Base-by-base conservation (phyloP, 1,139 yeast species). In the Geotrichum europaeum region DNA sequence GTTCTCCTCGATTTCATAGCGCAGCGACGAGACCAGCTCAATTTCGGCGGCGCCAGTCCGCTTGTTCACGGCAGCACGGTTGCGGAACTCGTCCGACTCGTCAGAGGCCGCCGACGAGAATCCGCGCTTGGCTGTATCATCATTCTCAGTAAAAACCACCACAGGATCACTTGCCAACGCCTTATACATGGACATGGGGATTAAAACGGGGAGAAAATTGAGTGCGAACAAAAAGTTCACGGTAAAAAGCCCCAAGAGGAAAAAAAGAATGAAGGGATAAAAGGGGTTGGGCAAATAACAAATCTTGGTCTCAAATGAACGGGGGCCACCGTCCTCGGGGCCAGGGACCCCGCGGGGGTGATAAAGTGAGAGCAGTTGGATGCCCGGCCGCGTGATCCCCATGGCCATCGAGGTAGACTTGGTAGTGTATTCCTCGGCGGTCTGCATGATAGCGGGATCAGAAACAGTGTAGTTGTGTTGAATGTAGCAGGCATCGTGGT, bases 361-460 rank as follows among this genome's bases (percentile, higher is more conserved):
- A 55, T 69, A 65, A 9, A 94, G 77, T 0, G 96, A 85, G 13
- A 94, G 73, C 49, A 94, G 73, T 70, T 94, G 97, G 57, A 91
- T 81, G 0, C 97, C 98, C 0, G 99, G 99, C 59, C 78, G 78
- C 34, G 79, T 74, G 49, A 94, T 85, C 0, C 98, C 98, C 81
- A 90, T 89, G 24, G 96, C 91, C 96, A 94, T 89, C 2, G 97
- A 88, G 61, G 89, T 84, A 0, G 96, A 83, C 70, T 94, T 94
- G 20, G 91, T 91, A 0, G 97, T 89, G 64, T 87, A 84, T 72
- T 94, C 99, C 57, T 86, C 84, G 0, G 88, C 81, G 3, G 56
- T 34, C 18, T 70, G 70, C 2, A 73, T 73, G 0, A 78, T 77
- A 30, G 72, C 70, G 13, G 62, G 65, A 5, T 61, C 66, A 4